Conservation (phyloP, 352 stramenopile species). For the Phytopythium montanum region DNA sequence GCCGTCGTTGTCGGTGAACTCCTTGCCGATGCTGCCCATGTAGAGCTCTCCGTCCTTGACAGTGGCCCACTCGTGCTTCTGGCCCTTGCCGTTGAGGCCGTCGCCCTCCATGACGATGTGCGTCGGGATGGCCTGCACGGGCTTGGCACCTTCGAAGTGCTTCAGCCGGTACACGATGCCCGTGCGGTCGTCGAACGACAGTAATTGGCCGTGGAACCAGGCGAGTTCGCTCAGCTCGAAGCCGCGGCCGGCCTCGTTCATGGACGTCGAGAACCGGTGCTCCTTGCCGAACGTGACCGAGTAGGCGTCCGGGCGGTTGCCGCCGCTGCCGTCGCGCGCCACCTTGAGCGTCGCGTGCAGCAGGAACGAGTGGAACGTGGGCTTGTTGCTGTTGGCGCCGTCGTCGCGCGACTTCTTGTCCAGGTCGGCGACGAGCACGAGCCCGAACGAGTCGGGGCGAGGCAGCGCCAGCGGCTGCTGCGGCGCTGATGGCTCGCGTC, state of each 20-base stretch:
- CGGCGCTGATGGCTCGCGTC: constrained; percentile 24
- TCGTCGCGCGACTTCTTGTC: constrained; percentile 92
- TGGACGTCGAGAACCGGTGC: constrained; percentile 69
- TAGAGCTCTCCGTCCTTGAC: constrained; percentile 98
- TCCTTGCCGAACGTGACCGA: constrained; percentile 63
- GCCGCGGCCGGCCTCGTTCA: constrained; percentile 95
- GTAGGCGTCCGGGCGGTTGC: constrained; percentile 56
- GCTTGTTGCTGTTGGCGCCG: constrained; percentile 75
- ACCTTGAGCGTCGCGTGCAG: constrained; percentile 89
- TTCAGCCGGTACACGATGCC: constrained; percentile 98
- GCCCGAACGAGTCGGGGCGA: constrained; percentile 65
- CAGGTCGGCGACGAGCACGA: constrained; percentile 95
- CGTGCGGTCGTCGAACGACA: constrained; percentile 98
- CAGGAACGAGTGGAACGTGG: constrained; percentile 88
- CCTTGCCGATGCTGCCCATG: constrained; percentile 95
- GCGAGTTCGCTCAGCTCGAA: constrained; percentile 95
- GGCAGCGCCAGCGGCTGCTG: constrained; percentile 5
- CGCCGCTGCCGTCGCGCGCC: constrained; percentile 22
- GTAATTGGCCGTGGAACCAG: constrained; percentile 86
- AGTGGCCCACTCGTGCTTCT: constrained; percentile 99
- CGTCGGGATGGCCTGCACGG: constrained; percentile 87
- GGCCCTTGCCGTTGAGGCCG: constrained; percentile 95
- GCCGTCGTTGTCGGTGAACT: constrained; percentile 91
- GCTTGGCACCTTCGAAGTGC: constrained; percentile 72
- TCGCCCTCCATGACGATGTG: constrained; percentile 98